Evolutionary conservation across 352 stramenopile species (phyloP).

Genomic region (Pythium folliculosum): DNA sequence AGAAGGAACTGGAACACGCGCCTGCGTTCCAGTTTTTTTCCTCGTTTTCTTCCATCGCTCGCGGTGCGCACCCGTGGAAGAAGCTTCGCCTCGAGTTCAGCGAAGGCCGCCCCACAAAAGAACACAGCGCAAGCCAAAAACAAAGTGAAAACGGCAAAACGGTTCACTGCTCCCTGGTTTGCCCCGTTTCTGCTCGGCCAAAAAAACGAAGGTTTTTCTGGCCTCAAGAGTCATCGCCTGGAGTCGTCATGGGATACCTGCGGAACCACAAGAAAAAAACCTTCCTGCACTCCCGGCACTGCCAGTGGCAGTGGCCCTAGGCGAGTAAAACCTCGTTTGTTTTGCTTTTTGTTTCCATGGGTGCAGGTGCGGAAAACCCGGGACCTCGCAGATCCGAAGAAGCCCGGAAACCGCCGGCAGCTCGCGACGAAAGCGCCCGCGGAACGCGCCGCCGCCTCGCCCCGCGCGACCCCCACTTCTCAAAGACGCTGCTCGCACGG

Average conservation of each 20-base stretch:
- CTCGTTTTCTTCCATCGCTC: conserved; percentile 25
- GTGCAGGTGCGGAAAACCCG: background rate
- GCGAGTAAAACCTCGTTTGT: conserved; percentile 12
- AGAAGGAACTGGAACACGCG: conserved; percentile 2
- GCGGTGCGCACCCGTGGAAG: conserved; percentile 20
- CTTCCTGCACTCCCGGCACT: conserved; percentile 4
- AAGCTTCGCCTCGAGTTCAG: conserved; percentile 33
- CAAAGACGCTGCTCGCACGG: conserved; percentile 13
- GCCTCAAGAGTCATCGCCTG: conserved; percentile 2
- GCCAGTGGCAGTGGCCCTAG: background rate
- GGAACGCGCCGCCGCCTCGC: conserved; percentile 7
- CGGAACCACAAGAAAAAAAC: conserved; percentile 25
- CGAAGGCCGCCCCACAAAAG: conserved; percentile 11
- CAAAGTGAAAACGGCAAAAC: background rate
- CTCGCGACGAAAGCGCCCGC: conserved; percentile 29
- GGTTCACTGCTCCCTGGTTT: background rate
- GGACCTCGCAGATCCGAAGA: conserved; percentile 37
- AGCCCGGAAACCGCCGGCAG: conserved; percentile 40
- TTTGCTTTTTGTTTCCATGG: conserved; percentile 15
- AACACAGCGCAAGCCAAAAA: background rate
- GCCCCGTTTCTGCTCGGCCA: conserved; percentile 3
- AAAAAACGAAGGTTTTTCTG: conserved; percentile 19
- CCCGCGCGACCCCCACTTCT: conserved; percentile 7
- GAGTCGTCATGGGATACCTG: background rate
- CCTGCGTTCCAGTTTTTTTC: conserved; percentile 8